These are phyloP conservation scores for Lipomyces yamanashiensis DNA, from an alignment of 805 yeast species.

Conservation along the genomic window DNA sequence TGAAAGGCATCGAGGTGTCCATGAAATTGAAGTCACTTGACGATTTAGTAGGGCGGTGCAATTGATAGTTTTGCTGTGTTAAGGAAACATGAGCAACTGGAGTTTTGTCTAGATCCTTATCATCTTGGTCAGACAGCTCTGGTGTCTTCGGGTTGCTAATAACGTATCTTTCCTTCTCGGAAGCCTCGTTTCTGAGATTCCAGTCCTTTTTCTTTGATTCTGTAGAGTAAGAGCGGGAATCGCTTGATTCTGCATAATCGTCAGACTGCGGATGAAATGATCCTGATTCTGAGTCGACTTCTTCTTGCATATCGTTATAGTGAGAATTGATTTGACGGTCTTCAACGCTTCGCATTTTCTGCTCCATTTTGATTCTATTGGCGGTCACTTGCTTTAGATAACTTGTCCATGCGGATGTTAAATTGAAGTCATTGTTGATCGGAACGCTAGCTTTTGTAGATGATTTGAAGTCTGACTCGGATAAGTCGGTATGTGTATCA, in stretches of 20 bases:
- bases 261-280: too few species aligned
- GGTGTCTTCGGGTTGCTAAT: background rate
- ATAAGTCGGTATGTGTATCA: too few species aligned
- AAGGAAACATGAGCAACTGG: background rate
- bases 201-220: background rate
- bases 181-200: background rate
- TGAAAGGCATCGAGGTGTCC: background rate
- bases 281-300: background rate
- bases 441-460: too few species aligned
- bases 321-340: background rate
- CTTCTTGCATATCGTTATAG: background rate
- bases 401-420: slow-evolving; percentile 33
- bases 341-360: slow-evolving; percentile 3
- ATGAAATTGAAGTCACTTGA: background rate
- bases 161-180: background rate
- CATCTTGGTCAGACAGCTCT: background rate
- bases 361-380: slow-evolving; percentile 23
- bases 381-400: slow-evolving; percentile 32
- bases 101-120: slow-evolving; percentile 1
- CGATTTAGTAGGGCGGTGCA: background rate
- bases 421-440: slow-evolving; percentile 8
- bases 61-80: background rate
- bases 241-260: background rate
- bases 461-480: too few species aligned
- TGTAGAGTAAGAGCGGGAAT: background rate